A percentile compares a stretch with the other conserved stretches of the same genome.
Conservation (phyloP, 2,329 filamentous ascomycete genomes). For the Fusarium nanum region DNA sequence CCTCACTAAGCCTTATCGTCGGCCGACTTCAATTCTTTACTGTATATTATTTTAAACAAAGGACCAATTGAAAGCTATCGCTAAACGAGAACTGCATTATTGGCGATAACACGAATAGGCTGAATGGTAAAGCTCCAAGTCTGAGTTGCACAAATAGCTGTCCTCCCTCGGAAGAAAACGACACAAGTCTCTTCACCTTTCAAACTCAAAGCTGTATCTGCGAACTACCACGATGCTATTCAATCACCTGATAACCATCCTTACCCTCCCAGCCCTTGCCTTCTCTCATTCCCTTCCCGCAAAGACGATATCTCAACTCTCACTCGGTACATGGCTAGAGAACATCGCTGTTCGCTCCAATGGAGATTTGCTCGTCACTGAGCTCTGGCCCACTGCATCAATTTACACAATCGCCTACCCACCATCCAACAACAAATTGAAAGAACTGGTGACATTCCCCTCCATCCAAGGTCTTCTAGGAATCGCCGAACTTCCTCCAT, state of each 20-base stretch:
- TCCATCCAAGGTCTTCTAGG: slow-evolving; percentile 8
- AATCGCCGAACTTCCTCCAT: neutral
- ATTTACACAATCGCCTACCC: neutral
- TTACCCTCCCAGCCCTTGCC: neutral
- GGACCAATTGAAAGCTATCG: rapidly evolving
- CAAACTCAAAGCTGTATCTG: rapidly evolving
- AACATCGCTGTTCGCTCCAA: neutral
- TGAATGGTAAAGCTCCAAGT: no score
- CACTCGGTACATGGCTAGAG: slow-evolving; percentile 7
- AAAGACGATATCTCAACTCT: slow-evolving; percentile 1
- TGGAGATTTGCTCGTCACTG: neutral
- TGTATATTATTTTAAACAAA: neutral
- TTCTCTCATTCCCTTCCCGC: neutral
- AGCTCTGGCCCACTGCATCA: slow-evolving; percentile 10
- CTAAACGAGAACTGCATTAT: neutral
- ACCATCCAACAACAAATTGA: neutral
- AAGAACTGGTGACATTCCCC: neutral
- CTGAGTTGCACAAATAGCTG: neutral
- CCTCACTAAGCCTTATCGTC: neutral
- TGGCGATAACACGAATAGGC: no score
- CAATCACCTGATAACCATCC: neutral
- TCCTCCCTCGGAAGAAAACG: neutral
- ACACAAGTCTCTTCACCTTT: neutral
- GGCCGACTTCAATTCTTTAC: neutral
- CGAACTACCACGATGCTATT: neutral